Percentiles rank a stretch among this genome's conserved stretches.
phyloP scores from a whole-genome alignment of 2,329 filamentous ascomycete species.

The Pestalotiopsis sp. region DNA sequence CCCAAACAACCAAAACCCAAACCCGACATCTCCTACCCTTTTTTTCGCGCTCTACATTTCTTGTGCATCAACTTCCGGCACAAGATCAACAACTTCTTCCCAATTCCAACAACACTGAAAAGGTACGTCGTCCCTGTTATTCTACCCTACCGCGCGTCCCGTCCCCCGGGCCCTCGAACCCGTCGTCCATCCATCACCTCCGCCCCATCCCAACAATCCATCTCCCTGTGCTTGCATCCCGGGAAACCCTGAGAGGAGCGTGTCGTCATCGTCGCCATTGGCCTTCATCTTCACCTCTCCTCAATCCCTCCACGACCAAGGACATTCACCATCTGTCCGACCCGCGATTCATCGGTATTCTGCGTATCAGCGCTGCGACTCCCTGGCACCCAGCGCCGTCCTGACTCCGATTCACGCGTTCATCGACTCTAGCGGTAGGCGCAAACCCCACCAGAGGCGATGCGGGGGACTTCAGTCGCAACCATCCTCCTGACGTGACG shows the following conservation, averaged over 20 bases:
- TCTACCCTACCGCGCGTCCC: neutral
- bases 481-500: neutral
- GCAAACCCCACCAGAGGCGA: slow-evolving; percentile 33
- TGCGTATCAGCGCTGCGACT: slow-evolving; percentile 29
- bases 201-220: neutral
- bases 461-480: slow-evolving; percentile 25
- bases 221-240: slow-evolving; percentile 12
- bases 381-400: slow-evolving; percentile 9
- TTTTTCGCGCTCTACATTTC: slow-evolving; percentile 23
- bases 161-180: slow-evolving; percentile 6
- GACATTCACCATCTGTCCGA: slow-evolving; percentile 20
- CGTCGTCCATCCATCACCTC: neutral
- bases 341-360: slow-evolving; percentile 22
- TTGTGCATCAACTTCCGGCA: slow-evolving; percentile 25
- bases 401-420: slow-evolving; percentile 24
- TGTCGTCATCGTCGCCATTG: slow-evolving; percentile 8
- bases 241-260: slow-evolving; percentile 6
- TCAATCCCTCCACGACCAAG: slow-evolving; percentile 20
- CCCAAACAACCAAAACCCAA: slow-evolving; percentile 25
- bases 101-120: slow-evolving; percentile 18
- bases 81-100: slow-evolving; percentile 21
- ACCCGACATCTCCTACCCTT: slow-evolving; percentile 17
- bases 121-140: slow-evolving; percentile 18
- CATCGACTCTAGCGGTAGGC: slow-evolving; percentile 29
- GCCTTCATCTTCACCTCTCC: slow-evolving; percentile 34